Evolutionary conservation across 2,329 filamentous ascomycete species (phyloP).

Genomic region (Teratosphaeriaceae sp.): DNA sequence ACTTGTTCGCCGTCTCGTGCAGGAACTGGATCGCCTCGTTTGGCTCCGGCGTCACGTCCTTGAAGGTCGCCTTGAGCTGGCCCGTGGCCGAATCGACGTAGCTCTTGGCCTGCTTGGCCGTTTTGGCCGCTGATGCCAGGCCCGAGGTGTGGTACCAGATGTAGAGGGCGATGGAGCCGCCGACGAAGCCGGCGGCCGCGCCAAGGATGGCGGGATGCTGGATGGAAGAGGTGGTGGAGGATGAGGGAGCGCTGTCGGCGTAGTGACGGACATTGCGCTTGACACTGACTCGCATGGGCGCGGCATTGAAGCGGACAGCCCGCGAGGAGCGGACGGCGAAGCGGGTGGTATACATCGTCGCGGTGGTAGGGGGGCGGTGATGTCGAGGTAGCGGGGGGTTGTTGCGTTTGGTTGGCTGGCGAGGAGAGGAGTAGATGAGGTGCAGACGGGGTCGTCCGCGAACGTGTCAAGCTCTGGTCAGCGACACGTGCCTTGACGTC

Average conservation of each 20-base stretch:
- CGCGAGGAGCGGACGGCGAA: conserved; percentile 3
- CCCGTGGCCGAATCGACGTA: conserved; percentile 52
- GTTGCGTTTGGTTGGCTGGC: too few species aligned
- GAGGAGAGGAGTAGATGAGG: too few species aligned
- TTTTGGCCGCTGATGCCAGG: conserved; percentile 41
- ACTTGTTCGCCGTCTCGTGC: conserved; percentile 59
- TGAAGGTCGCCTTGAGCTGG: conserved; percentile 42
- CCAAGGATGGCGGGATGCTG: conserved; percentile 6
- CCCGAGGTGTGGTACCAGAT: conserved; percentile 50
- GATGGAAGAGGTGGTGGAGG: not conserved
- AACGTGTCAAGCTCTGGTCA: too few species aligned
- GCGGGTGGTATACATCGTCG: conserved; percentile 5
- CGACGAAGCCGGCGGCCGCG: conserved; percentile 40
- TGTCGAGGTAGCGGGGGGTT: too few species aligned
- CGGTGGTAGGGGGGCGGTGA: too few species aligned
- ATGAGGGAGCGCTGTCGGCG: conserved; percentile 5
- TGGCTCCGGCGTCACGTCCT: conserved; percentile 55
- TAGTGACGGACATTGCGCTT: conserved; percentile 10
- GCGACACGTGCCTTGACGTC: too few species aligned
- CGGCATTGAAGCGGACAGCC: conserved; percentile 9
- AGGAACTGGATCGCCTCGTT: conserved; percentile 62
- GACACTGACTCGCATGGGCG: too few species aligned
- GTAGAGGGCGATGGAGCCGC: conserved; percentile 44
- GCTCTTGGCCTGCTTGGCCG: conserved; percentile 51
- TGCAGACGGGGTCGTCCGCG: too few species aligned